Percentiles rank a stretch among this genome's conserved stretches.
phyloP scores from a whole-genome alignment of 176 grass and related monocot genomes.

The Aegilops tauschii region DNA sequence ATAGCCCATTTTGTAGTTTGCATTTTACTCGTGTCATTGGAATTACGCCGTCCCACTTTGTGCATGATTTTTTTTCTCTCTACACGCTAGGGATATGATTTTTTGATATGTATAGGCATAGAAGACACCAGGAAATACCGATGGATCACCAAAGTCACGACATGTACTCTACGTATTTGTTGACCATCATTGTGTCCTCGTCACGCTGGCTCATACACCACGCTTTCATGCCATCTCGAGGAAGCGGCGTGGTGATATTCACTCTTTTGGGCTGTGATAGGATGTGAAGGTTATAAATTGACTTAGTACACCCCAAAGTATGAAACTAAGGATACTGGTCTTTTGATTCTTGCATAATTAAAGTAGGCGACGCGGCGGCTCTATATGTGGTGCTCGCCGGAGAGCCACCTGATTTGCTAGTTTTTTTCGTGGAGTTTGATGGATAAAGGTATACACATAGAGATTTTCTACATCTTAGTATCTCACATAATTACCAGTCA shows the following conservation, averaged over 20 bases:
- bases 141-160: neutral
- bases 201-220: neutral
- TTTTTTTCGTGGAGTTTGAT: too few species aligned
- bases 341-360: neutral
- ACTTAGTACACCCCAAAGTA: neutral
- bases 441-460: too few species aligned
- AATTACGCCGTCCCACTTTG: neutral
- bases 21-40: neutral
- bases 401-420: too few species aligned
- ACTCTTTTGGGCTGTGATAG: neutral
- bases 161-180: neutral
- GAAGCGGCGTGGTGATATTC: neutral
- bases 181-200: accelerated
- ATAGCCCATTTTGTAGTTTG: too few species aligned
- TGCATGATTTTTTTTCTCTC: neutral
- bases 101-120: neutral
- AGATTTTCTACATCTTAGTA: too few species aligned
- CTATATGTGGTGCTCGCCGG: too few species aligned
- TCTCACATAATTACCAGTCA: too few species aligned
- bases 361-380: too few species aligned
- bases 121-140: neutral
- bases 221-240: neutral
- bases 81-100: neutral
- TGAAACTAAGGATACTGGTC: neutral
- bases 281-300: neutral